Evolutionary conservation across 306 rosid genomes (phyloP).

Genomic region (Rosa multiflora): DNA sequence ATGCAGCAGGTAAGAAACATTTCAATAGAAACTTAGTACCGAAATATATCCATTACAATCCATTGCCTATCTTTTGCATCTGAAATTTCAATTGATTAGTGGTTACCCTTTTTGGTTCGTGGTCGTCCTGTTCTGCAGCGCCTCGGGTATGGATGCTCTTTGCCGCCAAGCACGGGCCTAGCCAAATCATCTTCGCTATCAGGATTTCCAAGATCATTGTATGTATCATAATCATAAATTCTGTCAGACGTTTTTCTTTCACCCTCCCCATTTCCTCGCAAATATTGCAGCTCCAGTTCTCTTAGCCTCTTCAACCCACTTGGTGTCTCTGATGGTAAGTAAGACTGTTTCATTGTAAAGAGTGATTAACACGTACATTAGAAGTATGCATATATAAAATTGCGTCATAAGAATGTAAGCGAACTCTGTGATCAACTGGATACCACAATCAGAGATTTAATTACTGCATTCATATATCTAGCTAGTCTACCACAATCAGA

Average conservation of each 20-base stretch:
- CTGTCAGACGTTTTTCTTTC: constrained; percentile 45
- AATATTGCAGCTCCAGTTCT: constrained; percentile 33
- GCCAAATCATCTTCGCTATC: constrained; percentile 26
- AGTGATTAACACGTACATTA: neutral
- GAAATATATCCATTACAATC: neutral
- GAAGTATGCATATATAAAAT: too few species aligned
- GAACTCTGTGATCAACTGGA: too few species aligned
- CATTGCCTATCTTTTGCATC: neutral
- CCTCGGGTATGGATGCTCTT: constrained; percentile 53
- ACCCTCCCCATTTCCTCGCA: constrained; percentile 57
- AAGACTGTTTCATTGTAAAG: constrained; percentile 40
- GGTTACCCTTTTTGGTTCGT: constrained; percentile 35
- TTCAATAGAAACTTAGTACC: too few species aligned
- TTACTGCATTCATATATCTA: too few species aligned
- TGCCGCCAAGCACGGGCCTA: constrained; percentile 63
- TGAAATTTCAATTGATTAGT: neutral
- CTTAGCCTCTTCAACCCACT: constrained; percentile 50
- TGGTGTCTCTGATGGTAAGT: constrained; percentile 66
- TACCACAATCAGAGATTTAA: too few species aligned
- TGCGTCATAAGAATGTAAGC: too few species aligned
- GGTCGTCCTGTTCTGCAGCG: constrained; percentile 76
- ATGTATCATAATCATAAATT: constrained; percentile 64
- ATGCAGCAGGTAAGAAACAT: neutral
- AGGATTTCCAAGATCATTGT: constrained; percentile 65
- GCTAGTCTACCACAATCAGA: too few species aligned